Evolutionary conservation across 2,329 filamentous ascomycete species (phyloP).

Genomic region (Trichoderma lentiforme): DNA sequence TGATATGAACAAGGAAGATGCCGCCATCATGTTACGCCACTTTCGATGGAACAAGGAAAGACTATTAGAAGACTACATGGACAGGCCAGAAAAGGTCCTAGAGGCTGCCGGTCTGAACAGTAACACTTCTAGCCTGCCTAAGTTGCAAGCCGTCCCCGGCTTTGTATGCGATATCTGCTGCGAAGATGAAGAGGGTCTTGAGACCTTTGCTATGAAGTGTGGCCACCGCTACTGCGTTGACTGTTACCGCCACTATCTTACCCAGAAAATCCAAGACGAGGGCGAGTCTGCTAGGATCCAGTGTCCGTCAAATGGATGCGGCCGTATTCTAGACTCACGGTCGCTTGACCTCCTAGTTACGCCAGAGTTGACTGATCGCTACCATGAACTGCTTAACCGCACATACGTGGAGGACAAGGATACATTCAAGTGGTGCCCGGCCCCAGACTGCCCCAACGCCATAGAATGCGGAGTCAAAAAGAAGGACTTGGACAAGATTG

Average conservation of each 20-base stretch:
- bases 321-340: constrained; percentile 84
- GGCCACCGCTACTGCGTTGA: constrained; percentile 89
- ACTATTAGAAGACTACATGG: constrained; percentile 95
- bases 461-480: constrained; percentile 85
- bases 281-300: constrained; percentile 93
- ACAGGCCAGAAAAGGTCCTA: constrained; percentile 72
- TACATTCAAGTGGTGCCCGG: constrained; percentile 93
- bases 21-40: constrained; percentile 83
- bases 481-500: constrained; percentile 78
- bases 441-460: constrained; percentile 93
- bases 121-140: constrained; percentile 58
- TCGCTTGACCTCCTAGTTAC: constrained; percentile 76
- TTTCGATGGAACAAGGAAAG: constrained; percentile 96
- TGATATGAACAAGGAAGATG: constrained; percentile 82
- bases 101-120: constrained; percentile 80
- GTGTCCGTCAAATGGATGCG: constrained; percentile 84
- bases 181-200: constrained; percentile 73
- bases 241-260: constrained; percentile 88
- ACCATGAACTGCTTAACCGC: constrained; percentile 80
- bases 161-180: constrained; percentile 97
- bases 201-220: constrained; percentile 93
- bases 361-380: constrained; percentile 57
- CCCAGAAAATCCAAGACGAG: constrained; percentile 91
- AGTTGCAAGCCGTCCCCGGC: constrained; percentile 66
- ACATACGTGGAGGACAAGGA: constrained; percentile 98